A percentile compares a stretch with the other conserved stretches of the same genome.
These are phyloP conservation scores for Punctularia strigosozonata DNA, from an alignment of 768 basidiomycete genomes.

Conservation along the genomic window DNA sequence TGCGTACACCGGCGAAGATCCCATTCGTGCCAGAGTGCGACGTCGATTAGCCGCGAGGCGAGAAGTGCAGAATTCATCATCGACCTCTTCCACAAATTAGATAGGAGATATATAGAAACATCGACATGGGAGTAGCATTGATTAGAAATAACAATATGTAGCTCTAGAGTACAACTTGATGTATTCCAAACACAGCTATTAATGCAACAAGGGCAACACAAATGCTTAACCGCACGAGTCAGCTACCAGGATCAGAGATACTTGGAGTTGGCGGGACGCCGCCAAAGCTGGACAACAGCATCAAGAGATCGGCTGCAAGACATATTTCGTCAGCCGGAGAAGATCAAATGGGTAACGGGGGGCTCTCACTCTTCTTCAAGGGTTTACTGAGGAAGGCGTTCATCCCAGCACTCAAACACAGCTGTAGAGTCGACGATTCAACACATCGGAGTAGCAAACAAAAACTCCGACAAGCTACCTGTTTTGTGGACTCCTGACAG, in stretches of 20 bases:
- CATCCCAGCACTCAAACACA: slow-evolving; percentile 74
- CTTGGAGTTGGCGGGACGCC: background rate
- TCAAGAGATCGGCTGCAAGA: slow-evolving; percentile 34
- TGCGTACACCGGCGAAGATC: background rate
- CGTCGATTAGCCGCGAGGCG: too few relatives aligned
- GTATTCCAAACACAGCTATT: too few relatives aligned
- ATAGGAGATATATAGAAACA: too few relatives aligned
- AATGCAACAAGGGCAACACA: too few relatives aligned
- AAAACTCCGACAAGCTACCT: too few relatives aligned
- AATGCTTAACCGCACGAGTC: slow-evolving; percentile 5
- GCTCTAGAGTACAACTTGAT: too few relatives aligned
- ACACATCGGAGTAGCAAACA: too few relatives aligned
- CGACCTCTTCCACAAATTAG: too few relatives aligned
- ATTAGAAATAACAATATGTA: too few relatives aligned
- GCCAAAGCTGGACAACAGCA: slow-evolving; percentile 40
- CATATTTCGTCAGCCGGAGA: background rate
- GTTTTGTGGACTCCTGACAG: slow-evolving; percentile 69
- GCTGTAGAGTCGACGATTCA: slow-evolving; percentile 58
- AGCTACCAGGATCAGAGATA: background rate
- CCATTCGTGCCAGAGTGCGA: background rate
- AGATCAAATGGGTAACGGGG: background rate
- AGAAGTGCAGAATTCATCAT: too few relatives aligned
- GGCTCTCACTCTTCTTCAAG: slow-evolving; percentile 38
- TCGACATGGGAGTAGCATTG: too few relatives aligned
- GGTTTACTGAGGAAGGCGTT: slow-evolving; percentile 70